These are phyloP conservation scores for Cocos nucifera DNA, from an alignment of 176 grass and related monocot species.

Conservation along the genomic window DNA sequence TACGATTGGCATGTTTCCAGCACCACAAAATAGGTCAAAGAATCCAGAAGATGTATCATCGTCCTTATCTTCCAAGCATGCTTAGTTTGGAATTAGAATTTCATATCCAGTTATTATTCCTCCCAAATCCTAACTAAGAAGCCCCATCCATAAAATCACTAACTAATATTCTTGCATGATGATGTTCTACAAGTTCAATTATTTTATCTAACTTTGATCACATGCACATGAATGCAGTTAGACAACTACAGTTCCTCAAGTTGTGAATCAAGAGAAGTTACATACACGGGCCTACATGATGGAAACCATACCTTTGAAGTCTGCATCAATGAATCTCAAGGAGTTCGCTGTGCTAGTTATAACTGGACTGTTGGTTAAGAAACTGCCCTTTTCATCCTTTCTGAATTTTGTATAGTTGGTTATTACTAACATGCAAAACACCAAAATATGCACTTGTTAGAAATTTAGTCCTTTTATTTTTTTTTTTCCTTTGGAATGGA, in stretches of 20 bases:
- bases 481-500: too few relatives aligned
- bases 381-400: constrained; percentile 15
- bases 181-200: not conserved
- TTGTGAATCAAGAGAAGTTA: constrained; percentile 36
- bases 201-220: constrained; percentile 1
- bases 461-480: too few relatives aligned
- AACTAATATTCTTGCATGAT: not conserved
- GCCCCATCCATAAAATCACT: not conserved
- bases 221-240: constrained; percentile 39
- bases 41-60: too few relatives aligned
- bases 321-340: constrained; percentile 31
- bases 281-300: constrained; percentile 41
- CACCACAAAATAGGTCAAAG: too few relatives aligned
- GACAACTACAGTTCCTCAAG: constrained; percentile 32
- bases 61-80: too few relatives aligned
- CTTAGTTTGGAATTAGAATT: too few relatives aligned
- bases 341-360: constrained; percentile 45
- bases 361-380: constrained; percentile 79
- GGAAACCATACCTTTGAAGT: constrained; percentile 55
- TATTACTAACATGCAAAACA: too few relatives aligned
- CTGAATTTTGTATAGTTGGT: not conserved
- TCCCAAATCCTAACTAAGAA: not conserved
- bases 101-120: too few relatives aligned
- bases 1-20: too few relatives aligned
- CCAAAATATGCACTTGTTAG: too few relatives aligned